Evolutionary conservation across 1,284 basidiomycete species (phyloP), one percentile per base, ranked within the genome.

Genomic region (Peniophora sp.): DNA sequence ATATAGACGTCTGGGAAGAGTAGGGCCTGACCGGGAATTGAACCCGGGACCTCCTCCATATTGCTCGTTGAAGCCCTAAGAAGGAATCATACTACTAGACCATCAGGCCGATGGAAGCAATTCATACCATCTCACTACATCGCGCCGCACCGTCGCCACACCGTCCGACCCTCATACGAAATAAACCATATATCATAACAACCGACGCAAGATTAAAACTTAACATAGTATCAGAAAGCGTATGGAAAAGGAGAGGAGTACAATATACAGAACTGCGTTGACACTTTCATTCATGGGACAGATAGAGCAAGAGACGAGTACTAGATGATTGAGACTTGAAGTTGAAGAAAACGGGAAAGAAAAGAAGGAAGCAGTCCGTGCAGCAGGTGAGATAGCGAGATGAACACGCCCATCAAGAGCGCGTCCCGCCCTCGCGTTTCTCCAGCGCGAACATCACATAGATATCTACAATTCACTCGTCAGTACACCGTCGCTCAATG

Each of bases 391-490:
- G 15, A 41, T 15, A 41, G n/a, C 8, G 5, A n/a, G 37, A 5
- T 20, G 6, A n/a, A n/a, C n/a, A 8, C n/a, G 37, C 37, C 37
- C n/a, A 20, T 41, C 8, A 32, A 32, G 12, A 32, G 27, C 27
- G 27, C 27, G 27, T 6, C 6, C 27, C 27, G 12, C 27, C 27
- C 37, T 45, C 78, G 6, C 72, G 67, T 68, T 90, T 91, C 61
- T 85, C 77, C 58, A 92, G 85, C 3, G 88, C 90, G 60, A 92
- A 92, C 2, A 82, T 88, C 57, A 90, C 77, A 60, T 93, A 93
- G 48, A 93, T 78, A 62, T 91, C 91, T 92, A 14, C 6, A 20
- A 52, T 2, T 22, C 51, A 55, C 36, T 44, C 47, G 53, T 42
- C 47, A 44, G 46, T 48, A 27, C 2, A 18, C 3, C 2, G 20